Conservation (phyloP, 768 basidiomycete species). For the Melanogaster broomeanus region DNA sequence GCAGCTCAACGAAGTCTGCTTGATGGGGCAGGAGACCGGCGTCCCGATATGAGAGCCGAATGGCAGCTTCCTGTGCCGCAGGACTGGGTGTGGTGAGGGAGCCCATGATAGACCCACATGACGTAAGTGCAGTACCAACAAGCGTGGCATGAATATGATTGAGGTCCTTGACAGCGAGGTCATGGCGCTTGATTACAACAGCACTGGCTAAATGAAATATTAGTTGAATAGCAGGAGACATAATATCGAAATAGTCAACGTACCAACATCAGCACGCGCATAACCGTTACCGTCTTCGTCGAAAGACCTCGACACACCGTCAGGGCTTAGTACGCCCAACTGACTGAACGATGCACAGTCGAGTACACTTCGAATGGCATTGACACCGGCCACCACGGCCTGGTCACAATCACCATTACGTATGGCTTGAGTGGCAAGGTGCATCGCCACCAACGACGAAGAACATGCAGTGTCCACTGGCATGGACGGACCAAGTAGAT, state of each 20-base stretch:
- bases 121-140: constrained; percentile 41
- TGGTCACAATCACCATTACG: constrained; percentile 42
- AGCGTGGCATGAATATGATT: constrained; percentile 47
- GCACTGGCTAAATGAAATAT: constrained; percentile 22
- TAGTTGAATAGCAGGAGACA: neutral
- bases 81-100: constrained; percentile 41
- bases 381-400: constrained; percentile 41
- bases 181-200: constrained; percentile 42
- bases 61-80: constrained; percentile 37
- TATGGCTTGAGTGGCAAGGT: constrained; percentile 44
- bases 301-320: constrained; percentile 47
- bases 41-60: constrained; percentile 36
- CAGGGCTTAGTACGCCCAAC: constrained; percentile 37
- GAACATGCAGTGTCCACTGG: constrained; percentile 49
- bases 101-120: constrained; percentile 34
- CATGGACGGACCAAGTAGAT: constrained; percentile 42
- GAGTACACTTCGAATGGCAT: constrained; percentile 40
- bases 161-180: constrained; percentile 38
- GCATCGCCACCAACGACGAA: constrained; percentile 39
- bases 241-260: neutral
- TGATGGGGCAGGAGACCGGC: constrained; percentile 35
- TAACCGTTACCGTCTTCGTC: constrained; percentile 46
- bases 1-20: constrained; percentile 46
- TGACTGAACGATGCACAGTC: constrained; percentile 42
- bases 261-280: constrained; percentile 1